Conservation (phyloP, 2,329 filamentous ascomycete species). For the Aphanoascus verrucosus region DNA sequence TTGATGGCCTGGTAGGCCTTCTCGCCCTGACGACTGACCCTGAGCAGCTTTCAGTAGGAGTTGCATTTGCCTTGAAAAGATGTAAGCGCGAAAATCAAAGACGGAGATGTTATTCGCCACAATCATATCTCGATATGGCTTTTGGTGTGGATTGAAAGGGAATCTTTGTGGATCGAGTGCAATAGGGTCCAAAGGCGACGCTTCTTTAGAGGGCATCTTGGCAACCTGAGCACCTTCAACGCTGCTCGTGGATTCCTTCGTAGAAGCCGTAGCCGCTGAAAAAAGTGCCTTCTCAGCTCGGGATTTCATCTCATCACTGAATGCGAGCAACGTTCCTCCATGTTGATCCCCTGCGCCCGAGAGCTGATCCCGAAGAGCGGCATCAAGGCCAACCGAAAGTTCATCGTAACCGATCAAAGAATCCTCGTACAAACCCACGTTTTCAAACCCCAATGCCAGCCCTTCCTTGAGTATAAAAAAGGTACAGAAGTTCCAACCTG, state of each 20-base stretch:
- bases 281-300: constrained; percentile 46
- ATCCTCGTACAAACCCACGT: constrained; percentile 89
- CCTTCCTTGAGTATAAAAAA: constrained; percentile 98
- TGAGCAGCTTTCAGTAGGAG: constrained; percentile 77
- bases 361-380: constrained; percentile 64
- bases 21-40: constrained; percentile 27
- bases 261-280: constrained; percentile 20
- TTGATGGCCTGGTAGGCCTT: constrained; percentile 27
- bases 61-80: constrained; percentile 80
- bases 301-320: constrained; percentile 62
- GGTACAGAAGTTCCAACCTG: constrained; percentile 98
- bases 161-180: constrained; percentile 26
- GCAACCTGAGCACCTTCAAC: constrained; percentile 23
- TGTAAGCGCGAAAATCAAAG: constrained; percentile 89
- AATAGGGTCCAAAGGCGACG: constrained; percentile 21
- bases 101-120: constrained; percentile 89
- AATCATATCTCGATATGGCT: constrained; percentile 84
- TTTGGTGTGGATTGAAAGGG: constrained; percentile 48
- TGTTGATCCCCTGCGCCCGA: constrained; percentile 53
- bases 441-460: constrained; percentile 85
- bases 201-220: constrained; percentile 24
- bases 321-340: constrained; percentile 59
- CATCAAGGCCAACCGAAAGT: constrained; percentile 74
- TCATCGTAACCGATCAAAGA: constrained; percentile 92
- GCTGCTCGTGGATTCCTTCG: constrained; percentile 9